These are phyloP conservation scores for Pseudogymnoascus sp. DNA, from an alignment of 2,329 filamentous ascomycete genomes.

Conservation along the genomic window DNA sequence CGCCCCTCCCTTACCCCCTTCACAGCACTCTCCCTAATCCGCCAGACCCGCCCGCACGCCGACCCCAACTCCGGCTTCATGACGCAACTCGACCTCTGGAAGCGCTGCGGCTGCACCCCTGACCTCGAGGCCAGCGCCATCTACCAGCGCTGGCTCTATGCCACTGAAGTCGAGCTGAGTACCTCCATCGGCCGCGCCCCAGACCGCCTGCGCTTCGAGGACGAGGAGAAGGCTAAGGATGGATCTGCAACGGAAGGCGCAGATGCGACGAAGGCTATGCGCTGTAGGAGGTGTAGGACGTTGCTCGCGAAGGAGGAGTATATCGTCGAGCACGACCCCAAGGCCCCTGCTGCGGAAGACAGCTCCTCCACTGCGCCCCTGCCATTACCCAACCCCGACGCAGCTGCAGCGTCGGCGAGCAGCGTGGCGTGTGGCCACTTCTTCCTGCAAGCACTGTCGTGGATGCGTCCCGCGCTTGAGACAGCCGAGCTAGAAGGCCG, in stretches of 20 bases:
- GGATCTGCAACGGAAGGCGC: conserved; percentile 10
- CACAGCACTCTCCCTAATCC: conserved; percentile 62
- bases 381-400: conserved; percentile 18
- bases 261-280: conserved; percentile 45
- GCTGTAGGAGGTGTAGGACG: conserved; percentile 81
- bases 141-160: conserved; percentile 74
- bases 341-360: conserved; percentile 17
- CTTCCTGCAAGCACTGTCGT: conserved; percentile 85
- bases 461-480: conserved; percentile 84
- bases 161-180: conserved; percentile 56
- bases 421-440: conserved; percentile 62
- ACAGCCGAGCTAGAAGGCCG: conserved; percentile 76
- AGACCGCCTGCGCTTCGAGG: conserved; percentile 72
- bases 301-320: conserved; percentile 29
- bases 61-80: conserved; percentile 92
- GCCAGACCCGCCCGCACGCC: conserved; percentile 63
- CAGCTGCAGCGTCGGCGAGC: conserved; percentile 24
- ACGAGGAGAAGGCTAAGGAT: conserved; percentile 45
- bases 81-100: conserved; percentile 78
- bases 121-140: conserved; percentile 59
- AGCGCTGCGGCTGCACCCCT: conserved; percentile 73
- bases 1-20: conserved; percentile 39
- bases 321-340: conserved; percentile 45
- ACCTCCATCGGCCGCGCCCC: conserved; percentile 72
- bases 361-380: conserved; percentile 15